These are phyloP conservation scores for Penicillium paxilli DNA, from an alignment of 495 filamentous ascomycete species.

Conservation along the genomic window DNA sequence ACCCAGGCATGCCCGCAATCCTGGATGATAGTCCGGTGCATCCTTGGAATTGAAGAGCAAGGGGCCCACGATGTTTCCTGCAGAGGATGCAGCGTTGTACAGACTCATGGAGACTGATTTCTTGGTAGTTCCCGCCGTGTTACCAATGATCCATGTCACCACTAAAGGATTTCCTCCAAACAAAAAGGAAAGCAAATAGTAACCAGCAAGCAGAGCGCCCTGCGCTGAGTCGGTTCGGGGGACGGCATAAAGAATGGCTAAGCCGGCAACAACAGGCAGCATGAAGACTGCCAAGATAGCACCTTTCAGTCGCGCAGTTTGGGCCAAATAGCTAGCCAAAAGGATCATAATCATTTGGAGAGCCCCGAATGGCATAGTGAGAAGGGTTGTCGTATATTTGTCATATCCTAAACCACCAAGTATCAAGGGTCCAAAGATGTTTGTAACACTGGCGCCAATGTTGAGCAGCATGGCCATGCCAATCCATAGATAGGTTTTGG, in stretches of 20 bases:
- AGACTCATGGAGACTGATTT: conserved; percentile 55
- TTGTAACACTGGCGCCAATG: conserved; percentile 60
- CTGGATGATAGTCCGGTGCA: conserved; percentile 53
- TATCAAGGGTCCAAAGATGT: conserved; percentile 61
- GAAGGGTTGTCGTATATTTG: conserved; percentile 50
- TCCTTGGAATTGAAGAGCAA: conserved; percentile 43
- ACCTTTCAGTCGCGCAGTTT: conserved; percentile 52
- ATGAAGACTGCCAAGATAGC: conserved; percentile 47
- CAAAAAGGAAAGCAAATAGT: conserved; percentile 63
- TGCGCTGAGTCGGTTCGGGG: conserved; percentile 39
- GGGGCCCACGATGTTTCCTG: conserved; percentile 51
- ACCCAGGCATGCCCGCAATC: conserved; percentile 53
- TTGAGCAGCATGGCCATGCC: conserved; percentile 59
- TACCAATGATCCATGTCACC: conserved; percentile 52
- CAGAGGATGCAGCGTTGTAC: conserved; percentile 43
- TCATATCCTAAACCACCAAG: conserved; percentile 60
- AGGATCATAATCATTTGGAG: conserved; percentile 47
- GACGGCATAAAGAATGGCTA: conserved; percentile 56
- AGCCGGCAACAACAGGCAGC: conserved; percentile 56
- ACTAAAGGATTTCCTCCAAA: conserved; percentile 53
- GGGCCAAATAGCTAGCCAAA: conserved; percentile 44
- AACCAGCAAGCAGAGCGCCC: conserved; percentile 52
- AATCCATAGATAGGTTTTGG: conserved; percentile 51
- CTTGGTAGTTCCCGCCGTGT: conserved; percentile 51
- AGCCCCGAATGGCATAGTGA: conserved; percentile 53